phyloP scores from a whole-genome alignment of 179 eudicot species.

The Patellifolia procumbens region DNA sequence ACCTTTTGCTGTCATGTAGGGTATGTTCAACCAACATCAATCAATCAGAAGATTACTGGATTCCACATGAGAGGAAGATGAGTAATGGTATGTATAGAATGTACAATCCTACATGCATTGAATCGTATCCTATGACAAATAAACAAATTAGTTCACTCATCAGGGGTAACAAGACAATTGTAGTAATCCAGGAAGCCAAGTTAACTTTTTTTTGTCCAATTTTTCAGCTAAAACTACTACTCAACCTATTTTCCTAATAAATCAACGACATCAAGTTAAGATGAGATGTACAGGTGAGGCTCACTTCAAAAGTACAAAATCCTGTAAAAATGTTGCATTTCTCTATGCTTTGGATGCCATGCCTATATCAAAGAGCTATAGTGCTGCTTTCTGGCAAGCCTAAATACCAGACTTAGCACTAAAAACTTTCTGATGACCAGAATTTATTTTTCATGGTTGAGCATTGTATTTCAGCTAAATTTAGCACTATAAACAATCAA shows the following conservation, averaged over 20 bases:
- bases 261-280: background rate
- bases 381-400: background rate
- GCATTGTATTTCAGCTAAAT: too few relatives aligned
- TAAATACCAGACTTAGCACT: background rate
- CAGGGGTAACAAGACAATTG: background rate
- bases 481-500: too few relatives aligned
- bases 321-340: background rate
- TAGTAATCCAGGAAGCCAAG: background rate
- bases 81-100: too few relatives aligned
- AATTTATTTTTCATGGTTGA: too few relatives aligned
- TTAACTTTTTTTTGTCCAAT: background rate
- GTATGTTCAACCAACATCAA: background rate
- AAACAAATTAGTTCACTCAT: too few relatives aligned
- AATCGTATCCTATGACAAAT: background rate
- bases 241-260: background rate
- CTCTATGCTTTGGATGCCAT: background rate
- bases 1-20: conserved; percentile 38
- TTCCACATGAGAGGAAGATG: too few relatives aligned
- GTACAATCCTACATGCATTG: background rate
- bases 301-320: background rate
- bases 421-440: background rate
- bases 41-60: too few relatives aligned
- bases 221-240: background rate
- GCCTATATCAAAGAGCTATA: background rate
- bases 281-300: background rate